Evolutionary conservation across 176 grass and related monocot species (phyloP), one percentile per base, ranked within the genome.

Genomic region (Aegilops tauschii): DNA sequence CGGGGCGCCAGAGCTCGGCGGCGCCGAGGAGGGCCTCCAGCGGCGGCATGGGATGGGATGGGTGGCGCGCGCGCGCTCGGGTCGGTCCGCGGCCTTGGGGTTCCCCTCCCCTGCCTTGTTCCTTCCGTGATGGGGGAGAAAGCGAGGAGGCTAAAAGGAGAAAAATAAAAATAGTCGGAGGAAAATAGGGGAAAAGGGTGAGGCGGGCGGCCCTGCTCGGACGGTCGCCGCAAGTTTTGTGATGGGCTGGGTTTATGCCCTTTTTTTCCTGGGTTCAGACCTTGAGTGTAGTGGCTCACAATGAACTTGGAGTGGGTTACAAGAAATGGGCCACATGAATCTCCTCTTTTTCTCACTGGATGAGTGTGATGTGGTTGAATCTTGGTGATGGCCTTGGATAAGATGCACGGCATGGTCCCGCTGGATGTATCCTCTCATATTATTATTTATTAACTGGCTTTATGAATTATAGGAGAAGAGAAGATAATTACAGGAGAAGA

Each of bases 1-100:
- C n/a, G 49, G 79, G 82, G 11, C 80, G 74, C 91, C 93, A 93
- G 62, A 89, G 80, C 10, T 87, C 90, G 64, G 82, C 75, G 56
- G 69, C 72, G 35, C 72, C 79, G 9, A 80, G 61, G 58, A 82
- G 66, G 56, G 76, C 35, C 59, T 73, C 66, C 81, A 58, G 54
- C 80, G 73, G 39, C 73, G 45, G 59, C 85, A 91, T 87, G 67
- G 34, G 27, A 23, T 23, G 67, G 68, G 40, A 9, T 36, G 61
- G 61, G 70, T 8, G 25, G 11, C 37, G 39, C 39, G 54, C 39
- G 54, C 32, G 45, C 73, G 34, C 32, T 37, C 69, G 18, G 75
- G 9, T 21, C 67, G 21, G 21, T 77, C 63, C 39, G 27, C 8
- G 5, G 44, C n/a, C 18, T 21, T 8, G 45, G 45, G 45, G 45